Conservation (phyloP, 2,329 filamentous ascomycete genomes). For the Aspergillus sp. region DNA sequence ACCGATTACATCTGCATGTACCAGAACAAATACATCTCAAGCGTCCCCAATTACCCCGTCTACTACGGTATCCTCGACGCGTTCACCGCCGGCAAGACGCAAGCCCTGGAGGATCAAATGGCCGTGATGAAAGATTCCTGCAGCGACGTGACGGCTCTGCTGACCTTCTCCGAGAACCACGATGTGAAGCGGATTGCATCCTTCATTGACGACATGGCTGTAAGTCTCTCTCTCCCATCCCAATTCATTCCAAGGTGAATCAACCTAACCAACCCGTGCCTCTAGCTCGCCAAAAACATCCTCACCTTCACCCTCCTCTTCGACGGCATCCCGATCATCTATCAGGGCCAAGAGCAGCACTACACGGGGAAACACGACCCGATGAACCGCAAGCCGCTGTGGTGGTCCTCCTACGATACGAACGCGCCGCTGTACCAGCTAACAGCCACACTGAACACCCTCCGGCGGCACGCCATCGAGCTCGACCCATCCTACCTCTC, state of each 20-base stretch:
- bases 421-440: constrained; percentile 30
- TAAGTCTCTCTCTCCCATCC: constrained; percentile 5
- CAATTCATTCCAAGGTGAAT: too few species aligned
- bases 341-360: constrained; percentile 57
- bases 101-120: constrained; percentile 17
- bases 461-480: constrained; percentile 33
- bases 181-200: constrained; percentile 48
- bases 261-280: constrained; percentile 2
- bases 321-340: constrained; percentile 55
- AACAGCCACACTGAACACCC: constrained; percentile 30
- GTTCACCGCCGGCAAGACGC: constrained; percentile 24
- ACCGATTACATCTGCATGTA: constrained; percentile 32
- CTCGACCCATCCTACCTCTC: constrained; percentile 29
- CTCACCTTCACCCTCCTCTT: constrained; percentile 52
- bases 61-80: constrained; percentile 28
- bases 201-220: constrained; percentile 42
- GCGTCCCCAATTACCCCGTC: constrained; percentile 41
- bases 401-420: constrained; percentile 42
- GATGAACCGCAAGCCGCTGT: constrained; percentile 46
- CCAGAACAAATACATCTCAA: constrained; percentile 32
- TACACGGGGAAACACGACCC: constrained; percentile 42
- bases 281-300: constrained; percentile 48
- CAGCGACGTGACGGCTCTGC: constrained; percentile 37
- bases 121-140: constrained; percentile 18
- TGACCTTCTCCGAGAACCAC: constrained; percentile 51